Base-by-base conservation (phyloP, 1,284 basidiomycete genomes). In the Cryptococcus floricola region DNA sequence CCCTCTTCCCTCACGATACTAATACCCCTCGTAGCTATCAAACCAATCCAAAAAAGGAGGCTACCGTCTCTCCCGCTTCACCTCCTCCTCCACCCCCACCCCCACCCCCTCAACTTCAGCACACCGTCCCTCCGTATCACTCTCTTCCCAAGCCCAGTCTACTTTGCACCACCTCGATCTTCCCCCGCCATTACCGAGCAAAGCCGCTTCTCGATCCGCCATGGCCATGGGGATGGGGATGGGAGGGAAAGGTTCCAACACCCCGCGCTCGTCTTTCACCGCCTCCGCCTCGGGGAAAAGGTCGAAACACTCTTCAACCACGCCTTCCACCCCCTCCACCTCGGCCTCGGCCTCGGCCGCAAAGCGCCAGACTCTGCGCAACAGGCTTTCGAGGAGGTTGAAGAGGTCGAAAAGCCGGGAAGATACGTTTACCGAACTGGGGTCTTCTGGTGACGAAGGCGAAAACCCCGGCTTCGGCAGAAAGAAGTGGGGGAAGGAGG, bases 381-480 rank as follows among this genome's bases (percentile, higher is more conserved):
- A 5, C 5, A 6, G 31, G 7, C 31, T 34, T 10, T 34, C 28
- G 2, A 18, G 27, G 16, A 43, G 9, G 52, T 34, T 18, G 28
- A 5, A 41, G 4, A n/a, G 28, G 53, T 28, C 12, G 8, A 19
- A 19, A 27, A 57, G 53, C 25, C 27, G 60, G 28, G 60, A 60
- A 46, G 63, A 62, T 28, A 52, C 49, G 8, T 64, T 62, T 38
- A 62, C 60, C 10, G 60, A 62, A 23, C 37, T 64, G 10, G 51
- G 39, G 19, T 44, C 39, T 2, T 50, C 57, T 23, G 52, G 41
- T 23, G 23, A 23, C 23, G 23, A 23, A 23, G 2, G 23, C 23
- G 19, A 1, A 1, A 2, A 1, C 2, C 19, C 19, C 19, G 19
- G 19, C 19, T 1, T 2, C 19, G 19, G 19, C 19, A 19, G 34